Base-by-base conservation (phyloP, 371 early-diverging fungal species). In the Funneliformis caledonium region DNA sequence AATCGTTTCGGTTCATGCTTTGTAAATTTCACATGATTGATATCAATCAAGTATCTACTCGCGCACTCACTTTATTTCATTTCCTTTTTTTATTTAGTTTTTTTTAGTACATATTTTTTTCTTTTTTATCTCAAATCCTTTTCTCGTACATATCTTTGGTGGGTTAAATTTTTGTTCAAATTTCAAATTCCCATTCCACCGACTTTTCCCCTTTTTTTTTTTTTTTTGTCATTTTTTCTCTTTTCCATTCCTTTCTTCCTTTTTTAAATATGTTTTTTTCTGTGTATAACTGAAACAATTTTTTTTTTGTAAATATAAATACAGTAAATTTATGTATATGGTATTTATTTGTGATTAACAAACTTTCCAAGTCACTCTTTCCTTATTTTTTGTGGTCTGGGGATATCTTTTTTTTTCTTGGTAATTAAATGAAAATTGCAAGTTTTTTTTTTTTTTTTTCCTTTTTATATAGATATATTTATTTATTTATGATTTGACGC, bases 281-380 rank as follows among this genome's bases (percentile, higher is more conserved):
- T 56, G 56, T 56, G 56, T 56, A 56, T 56, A 56, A 56, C 56
- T 56, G n/a, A 56, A 56, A 19, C 56, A 56, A 56, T 52, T 56
- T 56, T 26, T 26, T 52, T 56, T 56, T 56, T 56, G 56, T 56
- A 56, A 56, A 56, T 56, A 56, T 56, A 56, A 56, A 56, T 56
- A 56, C 56, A 56, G 56, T 56, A 56, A 56, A 56, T 19, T 56
- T 56, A 56, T 56, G 56, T 56, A 56, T 56, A 56, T 56, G 56
- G 56, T 56, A 56, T 56, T 56, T 56, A 56, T 56, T 56, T 56
- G 56, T 16, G 56, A 56, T 56, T 56, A 56, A 56, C 56, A 56
- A 56, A 56, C 19, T 56, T 56, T 56, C 19, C 19, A 19, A 19
- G 56, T 56, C 19, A 19, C 16, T 19, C 52, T 19, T n/a, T 16